Evolutionary conservation across 208 protist genomes (phyloP), one percentile per base, ranked within the genome.

Genomic region (Acanthamoeba triangularis): DNA sequence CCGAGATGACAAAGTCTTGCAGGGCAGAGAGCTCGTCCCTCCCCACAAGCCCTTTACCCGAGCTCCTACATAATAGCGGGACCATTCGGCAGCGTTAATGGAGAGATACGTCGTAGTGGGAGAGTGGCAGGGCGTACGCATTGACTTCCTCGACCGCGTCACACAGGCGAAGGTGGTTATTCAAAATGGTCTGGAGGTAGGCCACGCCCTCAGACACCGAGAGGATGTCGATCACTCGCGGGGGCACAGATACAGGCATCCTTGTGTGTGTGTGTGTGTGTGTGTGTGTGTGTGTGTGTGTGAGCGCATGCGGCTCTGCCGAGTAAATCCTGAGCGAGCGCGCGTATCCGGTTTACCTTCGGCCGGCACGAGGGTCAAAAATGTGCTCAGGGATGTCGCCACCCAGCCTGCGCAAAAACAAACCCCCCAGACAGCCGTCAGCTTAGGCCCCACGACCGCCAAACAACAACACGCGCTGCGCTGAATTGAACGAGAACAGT

Each of bases 301-400:
- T 41, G 37, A 41, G 37, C 37, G 37, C 37, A 41, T 41, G 1
- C 1, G 37, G 37, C 37, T 41, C 37, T 41, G 37, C 37, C 37
- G 37, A 41, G 3, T 41, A 41, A 41, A 18, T 20, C 16, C 14
- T 11, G 3, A 4, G 37, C 37, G 37, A 41, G 37, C 37, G 37
- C 37, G 37, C 3, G 37, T 41, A 41, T 41, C 37, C 28, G 28
- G 65, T n/a, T n/a, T 74, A 82, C 74, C 74, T 56, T 90, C 82
- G 82, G 82, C 82, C 47, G 7, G 54, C 47, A 30, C 82, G 82
- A 47, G 82, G 82, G 47, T 90, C 82, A 90, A 90, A 90, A 59
- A 90, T 41, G 82, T 90, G 47, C 52, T 90, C 82, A 10, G 74
- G 74, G 37, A 49, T 82, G 6, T 52, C 37, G 16, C 37, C 74